Evolutionary conservation across 2,329 filamentous ascomycete species (phyloP).

Genomic region (Endocalyx cinctus): DNA sequence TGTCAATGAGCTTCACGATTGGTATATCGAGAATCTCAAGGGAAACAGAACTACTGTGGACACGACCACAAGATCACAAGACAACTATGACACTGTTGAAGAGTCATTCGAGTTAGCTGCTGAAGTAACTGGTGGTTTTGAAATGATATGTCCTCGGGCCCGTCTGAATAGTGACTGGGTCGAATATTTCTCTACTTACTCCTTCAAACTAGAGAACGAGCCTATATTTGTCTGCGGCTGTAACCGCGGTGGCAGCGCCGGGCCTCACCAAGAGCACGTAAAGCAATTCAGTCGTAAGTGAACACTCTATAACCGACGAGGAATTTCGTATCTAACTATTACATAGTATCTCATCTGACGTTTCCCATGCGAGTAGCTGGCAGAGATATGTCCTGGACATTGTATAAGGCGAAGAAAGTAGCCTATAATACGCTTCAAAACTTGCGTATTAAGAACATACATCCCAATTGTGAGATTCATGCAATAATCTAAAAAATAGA

Average conservation of each 20-base stretch:
- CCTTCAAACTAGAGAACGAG: neutral
- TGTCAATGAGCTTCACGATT: slow-evolving; percentile 13
- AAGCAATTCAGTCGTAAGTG: slow-evolving; percentile 10
- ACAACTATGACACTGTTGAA: neutral
- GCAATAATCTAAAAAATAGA: neutral
- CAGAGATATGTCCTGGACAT: slow-evolving; percentile 7
- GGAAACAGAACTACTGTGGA: neutral
- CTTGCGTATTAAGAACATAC: slow-evolving; percentile 9
- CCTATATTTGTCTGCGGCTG: slow-evolving; percentile 8
- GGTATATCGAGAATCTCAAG: slow-evolving; percentile 10
- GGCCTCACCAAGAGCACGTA: slow-evolving; percentile 5
- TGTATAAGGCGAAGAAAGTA: slow-evolving; percentile 8
- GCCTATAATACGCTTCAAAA: slow-evolving; percentile 10
- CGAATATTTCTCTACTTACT: neutral
- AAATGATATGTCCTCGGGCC: slow-evolving; percentile 6
- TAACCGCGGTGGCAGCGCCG: neutral
- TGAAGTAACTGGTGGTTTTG: slow-evolving; percentile 1
- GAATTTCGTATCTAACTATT: slow-evolving; percentile 2
- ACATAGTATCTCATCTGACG: slow-evolving; percentile 11
- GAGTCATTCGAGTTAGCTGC: slow-evolving; percentile 8
- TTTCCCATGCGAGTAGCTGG: slow-evolving; percentile 10
- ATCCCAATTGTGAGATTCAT: slow-evolving; percentile 8
- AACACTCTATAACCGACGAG: no score
- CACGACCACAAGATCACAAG: no score
- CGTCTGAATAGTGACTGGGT: slow-evolving; percentile 7